These are phyloP conservation scores for Lithocarpus polystachyus DNA, from an alignment of 306 rosid species.

Conservation along the genomic window DNA sequence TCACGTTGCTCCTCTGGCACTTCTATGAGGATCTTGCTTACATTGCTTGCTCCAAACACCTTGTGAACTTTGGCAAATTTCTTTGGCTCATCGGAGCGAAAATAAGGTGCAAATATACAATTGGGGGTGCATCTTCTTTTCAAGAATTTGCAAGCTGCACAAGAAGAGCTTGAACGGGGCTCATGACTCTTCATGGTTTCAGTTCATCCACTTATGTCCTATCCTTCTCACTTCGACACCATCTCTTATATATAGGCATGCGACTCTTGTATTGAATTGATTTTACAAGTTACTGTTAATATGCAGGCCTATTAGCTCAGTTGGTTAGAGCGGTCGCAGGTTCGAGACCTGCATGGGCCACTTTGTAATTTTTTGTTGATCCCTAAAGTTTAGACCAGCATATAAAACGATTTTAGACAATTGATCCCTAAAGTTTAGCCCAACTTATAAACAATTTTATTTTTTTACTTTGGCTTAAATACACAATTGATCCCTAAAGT, in stretches of 20 bases:
- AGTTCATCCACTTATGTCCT: slow-evolving; percentile 17
- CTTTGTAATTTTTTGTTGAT: not conserved
- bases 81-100: slow-evolving; percentile 69
- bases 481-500: no score
- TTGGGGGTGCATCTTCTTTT: slow-evolving; percentile 76
- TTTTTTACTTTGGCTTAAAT: no score
- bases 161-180: slow-evolving; percentile 81
- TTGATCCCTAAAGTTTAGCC: no score
- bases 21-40: slow-evolving; percentile 79
- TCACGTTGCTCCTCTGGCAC: slow-evolving; percentile 82
- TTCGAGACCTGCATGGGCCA: slow-evolving; percentile 39
- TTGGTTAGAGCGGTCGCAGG: slow-evolving; percentile 28
- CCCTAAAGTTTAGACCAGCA: no score
- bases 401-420: no score
- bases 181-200: slow-evolving; percentile 64
- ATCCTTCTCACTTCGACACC: slow-evolving; percentile 20
- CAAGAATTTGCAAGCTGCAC: slow-evolving; percentile 90
- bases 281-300: not conserved
- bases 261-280: not conserved
- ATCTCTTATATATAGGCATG: slow-evolving; percentile 34
- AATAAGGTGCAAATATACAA: slow-evolving; percentile 88
- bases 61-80: slow-evolving; percentile 90
- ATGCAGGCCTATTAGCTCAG: slow-evolving; percentile 26
- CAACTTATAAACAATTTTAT: no score
- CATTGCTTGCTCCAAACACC: slow-evolving; percentile 96